Percentiles rank a stretch among this genome's conserved stretches.
phyloP scores from a whole-genome alignment of 495 filamentous ascomycete species.

The Penicillium goetzii region DNA sequence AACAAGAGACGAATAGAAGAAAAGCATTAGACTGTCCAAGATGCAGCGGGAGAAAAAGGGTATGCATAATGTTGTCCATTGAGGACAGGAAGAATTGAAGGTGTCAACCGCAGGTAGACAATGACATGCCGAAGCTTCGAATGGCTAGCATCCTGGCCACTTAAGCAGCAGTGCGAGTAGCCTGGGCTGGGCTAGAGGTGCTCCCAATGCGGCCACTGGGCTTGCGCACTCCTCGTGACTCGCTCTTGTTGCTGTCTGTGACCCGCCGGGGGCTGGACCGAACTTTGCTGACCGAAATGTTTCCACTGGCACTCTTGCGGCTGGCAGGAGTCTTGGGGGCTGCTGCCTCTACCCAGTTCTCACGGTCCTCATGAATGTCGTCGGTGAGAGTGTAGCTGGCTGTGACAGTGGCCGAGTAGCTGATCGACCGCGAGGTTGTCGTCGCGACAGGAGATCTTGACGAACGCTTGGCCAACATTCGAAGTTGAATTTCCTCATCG shows the following conservation, averaged over 20 bases:
- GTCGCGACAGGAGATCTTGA: slow-evolving; percentile 53
- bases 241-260: slow-evolving; percentile 53
- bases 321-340: slow-evolving; percentile 68
- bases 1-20: slow-evolving; percentile 8
- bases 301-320: slow-evolving; percentile 64
- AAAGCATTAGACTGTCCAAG: slow-evolving; percentile 32
- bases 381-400: slow-evolving; percentile 50
- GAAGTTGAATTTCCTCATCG: slow-evolving; percentile 76
- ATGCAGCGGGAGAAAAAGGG: slow-evolving; percentile 31
- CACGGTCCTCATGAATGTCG: slow-evolving; percentile 48
- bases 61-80: slow-evolving; percentile 30
- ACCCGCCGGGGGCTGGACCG: slow-evolving; percentile 67
- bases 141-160: background rate
- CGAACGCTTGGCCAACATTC: slow-evolving; percentile 67
- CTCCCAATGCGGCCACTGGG: slow-evolving; percentile 92
- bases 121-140: background rate
- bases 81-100: slow-evolving; percentile 32
- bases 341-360: slow-evolving; percentile 50
- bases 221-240: slow-evolving; percentile 78
- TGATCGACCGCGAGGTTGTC: slow-evolving; percentile 52
- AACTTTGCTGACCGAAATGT: slow-evolving; percentile 72
- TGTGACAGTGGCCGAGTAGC: slow-evolving; percentile 52
- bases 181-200: slow-evolving; percentile 39
- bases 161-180: slow-evolving; percentile 26
- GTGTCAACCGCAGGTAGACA: slow-evolving; percentile 11